A percentile compares a stretch with the other conserved stretches of the same genome.
These are phyloP conservation scores for Scutellaria baicalensis DNA, from an alignment of 257 asterid genomes.

Conservation along the genomic window DNA sequence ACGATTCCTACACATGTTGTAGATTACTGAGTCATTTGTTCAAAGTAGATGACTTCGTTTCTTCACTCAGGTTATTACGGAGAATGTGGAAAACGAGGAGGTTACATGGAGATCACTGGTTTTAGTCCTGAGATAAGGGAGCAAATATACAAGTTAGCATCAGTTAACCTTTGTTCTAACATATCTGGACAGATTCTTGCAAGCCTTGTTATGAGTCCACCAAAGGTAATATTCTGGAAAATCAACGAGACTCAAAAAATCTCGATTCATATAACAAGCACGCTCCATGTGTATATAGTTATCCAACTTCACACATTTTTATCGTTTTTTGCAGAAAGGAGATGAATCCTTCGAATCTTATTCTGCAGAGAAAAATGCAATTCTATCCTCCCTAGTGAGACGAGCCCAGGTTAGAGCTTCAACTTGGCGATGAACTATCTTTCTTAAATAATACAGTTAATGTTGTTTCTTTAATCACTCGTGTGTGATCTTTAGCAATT, in stretches of 20 bases:
- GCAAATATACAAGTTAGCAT: constrained; percentile 91
- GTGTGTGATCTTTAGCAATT: constrained; percentile 43
- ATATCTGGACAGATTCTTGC: constrained; percentile 97
- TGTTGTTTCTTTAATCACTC: not conserved
- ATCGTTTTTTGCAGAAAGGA: constrained; percentile 53
- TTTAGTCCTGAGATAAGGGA: constrained; percentile 79
- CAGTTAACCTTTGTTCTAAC: constrained; percentile 94
- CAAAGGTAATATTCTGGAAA: constrained; percentile 44
- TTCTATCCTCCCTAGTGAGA: constrained; percentile 70
- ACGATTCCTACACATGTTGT: not conserved
- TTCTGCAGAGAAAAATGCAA: constrained; percentile 71
- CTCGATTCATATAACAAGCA: not conserved
- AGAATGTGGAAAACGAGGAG: constrained; percentile 98
- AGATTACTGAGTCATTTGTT: not conserved
- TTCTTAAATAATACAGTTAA: not conserved
- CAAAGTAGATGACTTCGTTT: not conserved
- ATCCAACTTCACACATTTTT: not conserved
- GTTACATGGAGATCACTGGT: constrained; percentile 96
- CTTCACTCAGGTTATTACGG: constrained; percentile 68
- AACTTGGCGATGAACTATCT: not conserved
- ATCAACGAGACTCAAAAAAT: not conserved
- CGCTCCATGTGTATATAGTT: not conserved
- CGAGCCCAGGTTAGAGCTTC: constrained; percentile 76
- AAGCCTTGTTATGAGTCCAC: constrained; percentile 94
- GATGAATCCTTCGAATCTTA: constrained; percentile 86